These are phyloP conservation scores for Ensete ventricosum DNA, from an alignment of 176 grass and related monocot genomes.

Conservation along the genomic window DNA sequence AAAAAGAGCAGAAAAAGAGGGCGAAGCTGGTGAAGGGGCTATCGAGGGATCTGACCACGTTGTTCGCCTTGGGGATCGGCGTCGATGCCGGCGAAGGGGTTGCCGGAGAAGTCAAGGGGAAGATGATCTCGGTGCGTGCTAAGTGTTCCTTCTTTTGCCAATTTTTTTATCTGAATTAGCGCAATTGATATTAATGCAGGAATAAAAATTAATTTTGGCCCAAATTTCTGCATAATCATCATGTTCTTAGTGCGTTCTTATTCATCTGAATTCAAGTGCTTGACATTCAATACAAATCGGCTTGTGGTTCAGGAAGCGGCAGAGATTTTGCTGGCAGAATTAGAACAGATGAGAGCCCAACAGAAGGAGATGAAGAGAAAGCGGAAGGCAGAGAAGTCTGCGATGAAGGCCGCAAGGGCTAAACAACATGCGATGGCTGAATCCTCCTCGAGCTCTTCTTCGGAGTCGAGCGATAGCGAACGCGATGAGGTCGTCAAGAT, in stretches of 20 bases:
- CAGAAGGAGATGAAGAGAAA: slow-evolving; percentile 33
- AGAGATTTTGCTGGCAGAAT: slow-evolving; percentile 41
- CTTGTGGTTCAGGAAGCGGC: slow-evolving; percentile 38
- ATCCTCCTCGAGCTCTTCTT: background rate
- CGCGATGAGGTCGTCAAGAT: slow-evolving; percentile 18
- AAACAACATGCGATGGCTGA: background rate
- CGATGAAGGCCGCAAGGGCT: slow-evolving; percentile 15
- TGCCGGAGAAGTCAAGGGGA: slow-evolving; percentile 16
- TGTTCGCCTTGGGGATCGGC: slow-evolving; percentile 17
- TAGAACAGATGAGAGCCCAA: slow-evolving; percentile 43
- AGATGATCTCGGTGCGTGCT: slow-evolving; percentile 28
- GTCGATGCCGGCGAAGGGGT: background rate
- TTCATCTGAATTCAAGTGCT: too few species aligned
- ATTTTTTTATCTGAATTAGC: background rate
- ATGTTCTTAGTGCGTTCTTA: too few species aligned
- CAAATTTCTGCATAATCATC: background rate
- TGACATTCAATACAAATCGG: too few species aligned
- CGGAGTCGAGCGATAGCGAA: slow-evolving; percentile 44
- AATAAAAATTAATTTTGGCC: background rate
- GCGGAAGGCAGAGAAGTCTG: slow-evolving; percentile 18
- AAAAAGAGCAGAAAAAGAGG: slow-evolving; percentile 30
- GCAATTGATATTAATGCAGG: background rate
- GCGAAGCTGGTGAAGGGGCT: slow-evolving; percentile 33
- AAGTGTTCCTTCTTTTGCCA: background rate
- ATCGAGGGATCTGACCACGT: slow-evolving; percentile 25